These are phyloP conservation scores for Torulaspora delbrueckii DNA, from an alignment of 805 yeast species.

Conservation along the genomic window DNA sequence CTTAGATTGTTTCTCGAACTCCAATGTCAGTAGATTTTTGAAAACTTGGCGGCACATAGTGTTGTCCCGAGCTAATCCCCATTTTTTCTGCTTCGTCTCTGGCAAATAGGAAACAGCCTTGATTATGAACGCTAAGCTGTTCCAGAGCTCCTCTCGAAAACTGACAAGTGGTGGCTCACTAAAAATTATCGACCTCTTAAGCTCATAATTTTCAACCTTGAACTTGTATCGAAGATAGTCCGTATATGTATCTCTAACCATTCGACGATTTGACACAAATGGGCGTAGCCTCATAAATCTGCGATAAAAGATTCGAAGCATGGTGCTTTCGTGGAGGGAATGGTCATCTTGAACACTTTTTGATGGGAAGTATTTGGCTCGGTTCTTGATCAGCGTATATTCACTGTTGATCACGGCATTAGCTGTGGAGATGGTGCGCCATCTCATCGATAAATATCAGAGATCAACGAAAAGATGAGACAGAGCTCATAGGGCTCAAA, in stretches of 20 bases:
- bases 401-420: slow-evolving; percentile 21
- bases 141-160: slow-evolving; percentile 9
- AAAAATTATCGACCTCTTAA: slow-evolving; percentile 19
- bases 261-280: slow-evolving; percentile 25
- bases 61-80: slow-evolving; percentile 16
- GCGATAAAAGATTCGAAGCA: slow-evolving; percentile 19
- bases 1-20: slow-evolving; percentile 22
- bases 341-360: background rate
- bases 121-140: slow-evolving; percentile 24
- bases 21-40: slow-evolving; percentile 29
- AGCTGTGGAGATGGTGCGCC: slow-evolving; percentile 14
- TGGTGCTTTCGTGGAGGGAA: slow-evolving; percentile 4
- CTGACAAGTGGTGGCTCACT: slow-evolving; percentile 5
- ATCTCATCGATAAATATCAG: slow-evolving; percentile 3
- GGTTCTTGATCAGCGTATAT: slow-evolving; percentile 15
- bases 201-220: slow-evolving; percentile 24
- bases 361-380: slow-evolving; percentile 15
- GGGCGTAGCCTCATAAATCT: slow-evolving; percentile 28
- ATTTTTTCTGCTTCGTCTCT: slow-evolving; percentile 4
- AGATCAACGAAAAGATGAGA: background rate
- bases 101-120: slow-evolving; percentile 20
- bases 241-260: slow-evolving; percentile 26
- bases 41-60: slow-evolving; percentile 23
- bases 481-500: background rate
- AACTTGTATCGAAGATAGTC: slow-evolving; percentile 31